A percentile compares a stretch with the other conserved stretches of the same genome.
phyloP scores from a whole-genome alignment of 176 grass and related monocot genomes.

The Cenchrus fungigraminus region DNA sequence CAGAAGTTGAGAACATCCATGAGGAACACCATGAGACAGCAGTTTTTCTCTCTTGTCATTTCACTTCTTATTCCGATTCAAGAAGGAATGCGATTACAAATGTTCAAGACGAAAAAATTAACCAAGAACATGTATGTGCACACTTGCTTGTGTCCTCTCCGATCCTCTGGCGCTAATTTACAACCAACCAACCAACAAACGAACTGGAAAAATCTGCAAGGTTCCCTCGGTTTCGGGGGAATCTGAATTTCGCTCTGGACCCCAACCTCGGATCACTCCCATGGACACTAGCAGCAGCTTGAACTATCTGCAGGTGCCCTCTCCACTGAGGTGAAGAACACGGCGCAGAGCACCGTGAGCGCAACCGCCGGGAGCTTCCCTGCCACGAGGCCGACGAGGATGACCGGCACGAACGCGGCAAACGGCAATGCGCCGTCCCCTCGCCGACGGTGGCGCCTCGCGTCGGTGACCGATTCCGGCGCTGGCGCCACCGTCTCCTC shows the following conservation, averaged over 20 bases:
- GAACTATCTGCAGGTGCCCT: not conserved
- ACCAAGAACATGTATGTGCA: not conserved
- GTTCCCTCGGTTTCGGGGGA: slow-evolving; percentile 12
- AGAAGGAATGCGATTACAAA: slow-evolving; percentile 37
- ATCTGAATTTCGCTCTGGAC: not conserved
- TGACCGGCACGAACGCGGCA: slow-evolving; percentile 38
- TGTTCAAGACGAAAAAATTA: not conserved
- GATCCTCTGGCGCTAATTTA: not conserved
- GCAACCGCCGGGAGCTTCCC: slow-evolving; percentile 67
- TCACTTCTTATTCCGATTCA: slow-evolving; percentile 36
- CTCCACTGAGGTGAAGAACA: slow-evolving; percentile 43
- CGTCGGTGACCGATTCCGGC: not conserved
- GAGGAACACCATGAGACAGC: no score
- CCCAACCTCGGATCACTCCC: slow-evolving; percentile 19
- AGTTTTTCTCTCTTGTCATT: not conserved
- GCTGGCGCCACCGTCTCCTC: not conserved
- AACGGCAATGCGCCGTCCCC: slow-evolving; percentile 26
- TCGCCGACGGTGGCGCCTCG: not conserved
- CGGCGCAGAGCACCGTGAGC: slow-evolving; percentile 54
- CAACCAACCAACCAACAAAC: slow-evolving; percentile 8
- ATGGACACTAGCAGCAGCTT: not conserved
- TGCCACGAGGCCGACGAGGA: slow-evolving; percentile 66
- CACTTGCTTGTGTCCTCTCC: not conserved
- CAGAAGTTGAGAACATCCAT: no score
- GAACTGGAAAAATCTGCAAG: not conserved